Conservation (phyloP, 2,329 filamentous ascomycete species). For the Phaeosphaeriaceae sp. region DNA sequence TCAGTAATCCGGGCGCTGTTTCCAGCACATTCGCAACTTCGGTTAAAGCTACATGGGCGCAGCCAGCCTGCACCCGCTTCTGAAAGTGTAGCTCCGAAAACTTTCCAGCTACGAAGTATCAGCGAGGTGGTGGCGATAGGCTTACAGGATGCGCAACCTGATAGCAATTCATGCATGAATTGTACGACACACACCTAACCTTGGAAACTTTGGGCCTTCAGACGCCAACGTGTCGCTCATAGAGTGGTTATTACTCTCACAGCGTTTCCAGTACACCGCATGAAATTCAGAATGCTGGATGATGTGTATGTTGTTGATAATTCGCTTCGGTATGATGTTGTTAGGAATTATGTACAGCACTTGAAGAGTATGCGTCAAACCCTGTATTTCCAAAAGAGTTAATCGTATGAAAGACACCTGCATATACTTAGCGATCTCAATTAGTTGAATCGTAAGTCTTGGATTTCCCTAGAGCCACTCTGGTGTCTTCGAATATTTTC, state of each 20-base stretch:
- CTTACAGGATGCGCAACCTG: conserved; percentile 36
- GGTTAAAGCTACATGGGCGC: conserved; percentile 7
- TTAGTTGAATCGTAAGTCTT: too few relatives aligned
- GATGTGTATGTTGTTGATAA: not conserved
- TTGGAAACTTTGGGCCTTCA: not conserved
- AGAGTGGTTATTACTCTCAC: conserved; percentile 36
- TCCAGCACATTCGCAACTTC: conserved; percentile 16
- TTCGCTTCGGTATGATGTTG: not conserved
- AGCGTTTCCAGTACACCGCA: conserved; percentile 16
- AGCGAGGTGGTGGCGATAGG: conserved; percentile 42
- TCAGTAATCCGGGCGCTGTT: conserved; percentile 10
- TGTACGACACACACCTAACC: not conserved
- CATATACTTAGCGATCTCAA: not conserved
- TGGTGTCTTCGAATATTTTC: too few relatives aligned
- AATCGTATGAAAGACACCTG: not conserved
- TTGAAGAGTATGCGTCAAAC: not conserved
- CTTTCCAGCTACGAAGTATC: conserved; percentile 29
- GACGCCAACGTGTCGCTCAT: conserved; percentile 32
- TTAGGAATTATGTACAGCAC: too few relatives aligned
- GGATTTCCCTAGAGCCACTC: too few relatives aligned
- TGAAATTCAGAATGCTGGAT: too few relatives aligned
- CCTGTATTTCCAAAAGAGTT: not conserved
- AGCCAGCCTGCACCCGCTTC: conserved; percentile 15
- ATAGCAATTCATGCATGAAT: conserved; percentile 6
- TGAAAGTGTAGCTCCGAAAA: conserved; percentile 13